phyloP scores from a whole-genome alignment of 2,329 filamentous ascomycete species.

The Botrytis medusae region DNA sequence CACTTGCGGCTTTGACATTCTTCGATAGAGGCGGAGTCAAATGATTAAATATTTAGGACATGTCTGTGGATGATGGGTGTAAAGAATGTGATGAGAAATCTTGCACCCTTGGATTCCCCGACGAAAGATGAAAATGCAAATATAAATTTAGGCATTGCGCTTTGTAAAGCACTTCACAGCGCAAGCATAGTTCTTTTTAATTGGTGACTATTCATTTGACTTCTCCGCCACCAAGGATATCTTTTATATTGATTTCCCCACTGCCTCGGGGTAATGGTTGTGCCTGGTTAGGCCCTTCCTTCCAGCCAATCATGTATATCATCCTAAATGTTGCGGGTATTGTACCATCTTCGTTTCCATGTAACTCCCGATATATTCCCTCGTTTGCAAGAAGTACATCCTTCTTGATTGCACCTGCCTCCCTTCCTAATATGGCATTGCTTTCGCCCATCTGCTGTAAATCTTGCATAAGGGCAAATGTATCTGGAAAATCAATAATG shows the following conservation, averaged over 20 bases:
- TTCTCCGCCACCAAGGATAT: conserved; percentile 57
- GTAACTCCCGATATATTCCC: conserved; percentile 82
- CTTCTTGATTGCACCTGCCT: conserved; percentile 72
- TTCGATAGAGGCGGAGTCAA: conserved; percentile 28
- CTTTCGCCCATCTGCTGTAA: conserved; percentile 95
- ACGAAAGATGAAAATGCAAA: not conserved
- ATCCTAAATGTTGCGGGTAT: conserved; percentile 90
- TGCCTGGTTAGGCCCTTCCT: conserved; percentile 74
- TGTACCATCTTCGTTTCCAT: conserved; percentile 75
- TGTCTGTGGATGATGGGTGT: not conserved
- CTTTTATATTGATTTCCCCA: conserved; percentile 84
- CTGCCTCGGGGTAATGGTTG: conserved; percentile 81
- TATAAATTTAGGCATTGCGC: not conserved
- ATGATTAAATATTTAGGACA: not conserved
- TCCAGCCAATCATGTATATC: conserved; percentile 99
- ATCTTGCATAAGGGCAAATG: conserved; percentile 88
- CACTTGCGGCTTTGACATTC: conserved; percentile 51
- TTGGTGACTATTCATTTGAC: conserved; percentile 28
- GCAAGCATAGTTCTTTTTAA: not conserved
- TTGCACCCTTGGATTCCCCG: not conserved
- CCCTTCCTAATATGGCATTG: conserved; percentile 83
- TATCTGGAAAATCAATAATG: conserved; percentile 88
- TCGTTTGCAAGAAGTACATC: conserved; percentile 88
- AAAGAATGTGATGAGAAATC: not conserved
- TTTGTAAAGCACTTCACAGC: not conserved